Conservation (phyloP, 306 rosid species). For the Cicer pinnatifidum region DNA sequence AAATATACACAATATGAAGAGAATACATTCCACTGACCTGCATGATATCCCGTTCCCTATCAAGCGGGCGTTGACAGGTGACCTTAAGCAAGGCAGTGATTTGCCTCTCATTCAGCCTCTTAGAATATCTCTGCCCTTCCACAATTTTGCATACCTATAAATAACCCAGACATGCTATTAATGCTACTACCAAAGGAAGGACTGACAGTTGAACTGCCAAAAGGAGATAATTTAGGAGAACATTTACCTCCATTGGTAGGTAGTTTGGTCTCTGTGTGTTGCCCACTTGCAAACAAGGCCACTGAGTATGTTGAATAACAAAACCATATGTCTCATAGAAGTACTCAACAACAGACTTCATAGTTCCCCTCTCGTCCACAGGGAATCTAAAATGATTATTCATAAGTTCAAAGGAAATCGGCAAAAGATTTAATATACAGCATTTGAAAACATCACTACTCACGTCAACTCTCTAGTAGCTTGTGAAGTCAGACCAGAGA, state of each 20-base stretch:
- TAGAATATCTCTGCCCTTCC: constrained; percentile 91
- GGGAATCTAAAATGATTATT: constrained; percentile 67
- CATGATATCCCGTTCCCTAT: constrained; percentile 80
- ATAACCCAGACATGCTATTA: constrained; percentile 38
- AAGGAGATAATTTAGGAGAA: background rate
- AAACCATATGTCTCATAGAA: constrained; percentile 89
- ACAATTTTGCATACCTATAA: constrained; percentile 94
- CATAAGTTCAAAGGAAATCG: constrained; percentile 29
- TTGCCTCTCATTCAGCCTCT: constrained; percentile 82
- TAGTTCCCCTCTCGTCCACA: constrained; percentile 87
- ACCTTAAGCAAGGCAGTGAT: constrained; percentile 88
- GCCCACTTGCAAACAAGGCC: constrained; percentile 98
- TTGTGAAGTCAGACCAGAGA: constrained; percentile 89
- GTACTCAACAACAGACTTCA: constrained; percentile 94
- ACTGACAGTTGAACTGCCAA: background rate
- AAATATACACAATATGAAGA: background rate
- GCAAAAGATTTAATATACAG: background rate
- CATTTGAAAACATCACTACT: constrained; percentile 31
- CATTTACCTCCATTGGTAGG: constrained; percentile 88
- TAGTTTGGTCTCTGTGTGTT: constrained; percentile 89
- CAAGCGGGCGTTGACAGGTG: constrained; percentile 92
- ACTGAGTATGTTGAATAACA: constrained; percentile 80
- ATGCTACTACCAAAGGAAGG: constrained; percentile 29
- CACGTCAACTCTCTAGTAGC: constrained; percentile 93
- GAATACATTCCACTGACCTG: constrained; percentile 54